Conservation (phyloP, 1,139 yeast species). For the Kodamaea ohmeri region DNA sequence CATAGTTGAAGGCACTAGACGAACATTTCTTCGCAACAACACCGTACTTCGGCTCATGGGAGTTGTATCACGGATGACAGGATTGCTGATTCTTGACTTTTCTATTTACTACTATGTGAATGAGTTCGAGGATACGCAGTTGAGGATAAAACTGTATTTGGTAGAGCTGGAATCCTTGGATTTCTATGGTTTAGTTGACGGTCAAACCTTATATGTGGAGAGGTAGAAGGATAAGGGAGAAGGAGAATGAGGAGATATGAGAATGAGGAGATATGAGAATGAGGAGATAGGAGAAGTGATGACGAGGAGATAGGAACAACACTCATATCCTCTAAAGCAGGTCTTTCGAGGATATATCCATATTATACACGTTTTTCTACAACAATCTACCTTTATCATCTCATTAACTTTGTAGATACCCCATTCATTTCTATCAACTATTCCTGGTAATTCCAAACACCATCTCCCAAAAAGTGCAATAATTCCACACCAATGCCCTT, state of each 20-base stretch:
- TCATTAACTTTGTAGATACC: too few relatives aligned
- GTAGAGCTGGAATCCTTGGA: slow-evolving; percentile 37
- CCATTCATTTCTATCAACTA: slow-evolving; percentile 6
- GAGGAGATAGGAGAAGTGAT: background rate
- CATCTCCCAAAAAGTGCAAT: slow-evolving; percentile 85
- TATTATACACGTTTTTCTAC: too few relatives aligned
- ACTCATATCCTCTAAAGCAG: too few relatives aligned
- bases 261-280: background rate
- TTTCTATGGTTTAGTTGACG: slow-evolving; percentile 28
- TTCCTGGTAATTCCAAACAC: slow-evolving; percentile 65
- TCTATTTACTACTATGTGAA: slow-evolving; percentile 22
- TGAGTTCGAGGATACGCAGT: slow-evolving; percentile 14
- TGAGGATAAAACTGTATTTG: slow-evolving; percentile 16
- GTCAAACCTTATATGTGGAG: slow-evolving; percentile 24
- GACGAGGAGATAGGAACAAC: too few relatives aligned
- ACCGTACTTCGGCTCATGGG: slow-evolving; percentile 32
- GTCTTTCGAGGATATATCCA: too few relatives aligned
- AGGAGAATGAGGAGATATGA: background rate
- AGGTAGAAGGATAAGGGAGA: background rate
- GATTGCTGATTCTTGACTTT: slow-evolving; percentile 17
- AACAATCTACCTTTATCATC: too few relatives aligned
- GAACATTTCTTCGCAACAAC: slow-evolving; percentile 24
- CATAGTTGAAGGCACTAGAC: slow-evolving; percentile 9
- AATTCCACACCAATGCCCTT: slow-evolving; percentile 91
- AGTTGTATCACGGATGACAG: slow-evolving; percentile 16